Evolutionary conservation across 805 yeast genomes (phyloP).

Genomic region (Yarrowia bubula): DNA sequence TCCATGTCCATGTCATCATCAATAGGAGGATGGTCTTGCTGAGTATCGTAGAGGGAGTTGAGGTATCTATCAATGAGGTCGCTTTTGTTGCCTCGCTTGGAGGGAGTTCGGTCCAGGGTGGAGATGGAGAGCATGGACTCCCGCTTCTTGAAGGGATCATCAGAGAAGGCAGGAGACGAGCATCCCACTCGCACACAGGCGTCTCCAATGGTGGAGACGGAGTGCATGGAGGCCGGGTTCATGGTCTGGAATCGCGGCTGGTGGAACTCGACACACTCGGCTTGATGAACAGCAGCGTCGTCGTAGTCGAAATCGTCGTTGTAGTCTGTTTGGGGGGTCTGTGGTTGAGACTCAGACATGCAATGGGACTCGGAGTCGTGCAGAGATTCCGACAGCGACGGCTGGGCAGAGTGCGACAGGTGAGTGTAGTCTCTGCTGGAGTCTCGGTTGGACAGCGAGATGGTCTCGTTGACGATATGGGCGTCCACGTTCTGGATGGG

Average conservation of each 20-base stretch:
- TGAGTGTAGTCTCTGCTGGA: conserved; percentile 10
- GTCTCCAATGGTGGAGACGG: conserved; percentile 8
- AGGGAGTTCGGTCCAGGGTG: conserved; percentile 7
- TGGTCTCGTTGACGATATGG: background rate
- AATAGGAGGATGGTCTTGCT: background rate
- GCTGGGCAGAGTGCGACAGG: conserved; percentile 3
- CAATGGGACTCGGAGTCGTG: conserved; percentile 19
- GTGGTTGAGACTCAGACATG: conserved; percentile 20
- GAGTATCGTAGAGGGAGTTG: conserved; percentile 13
- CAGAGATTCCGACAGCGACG: conserved; percentile 10
- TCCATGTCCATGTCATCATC: conserved; percentile 8
- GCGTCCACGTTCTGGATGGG: conserved; percentile 23
- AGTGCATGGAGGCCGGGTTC: conserved; percentile 15
- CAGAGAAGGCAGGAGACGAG: conserved; percentile 7
- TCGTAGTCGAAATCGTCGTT: conserved; percentile 12
- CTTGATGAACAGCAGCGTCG: background rate
- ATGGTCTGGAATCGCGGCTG: conserved; percentile 9
- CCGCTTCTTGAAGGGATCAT: conserved; percentile 16
- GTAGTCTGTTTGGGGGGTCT: conserved; percentile 21
- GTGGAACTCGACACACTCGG: conserved; percentile 17
- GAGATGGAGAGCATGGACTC: conserved; percentile 15
- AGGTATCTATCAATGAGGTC: conserved; percentile 18
- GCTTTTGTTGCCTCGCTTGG: conserved; percentile 3
- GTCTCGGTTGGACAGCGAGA: conserved; percentile 3
- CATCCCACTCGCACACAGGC: conserved; percentile 22